Percentiles rank a stretch among this genome's conserved stretches.
Conservation (phyloP, 2,329 filamentous ascomycete genomes). For the Colletotrichum abscissum region DNA sequence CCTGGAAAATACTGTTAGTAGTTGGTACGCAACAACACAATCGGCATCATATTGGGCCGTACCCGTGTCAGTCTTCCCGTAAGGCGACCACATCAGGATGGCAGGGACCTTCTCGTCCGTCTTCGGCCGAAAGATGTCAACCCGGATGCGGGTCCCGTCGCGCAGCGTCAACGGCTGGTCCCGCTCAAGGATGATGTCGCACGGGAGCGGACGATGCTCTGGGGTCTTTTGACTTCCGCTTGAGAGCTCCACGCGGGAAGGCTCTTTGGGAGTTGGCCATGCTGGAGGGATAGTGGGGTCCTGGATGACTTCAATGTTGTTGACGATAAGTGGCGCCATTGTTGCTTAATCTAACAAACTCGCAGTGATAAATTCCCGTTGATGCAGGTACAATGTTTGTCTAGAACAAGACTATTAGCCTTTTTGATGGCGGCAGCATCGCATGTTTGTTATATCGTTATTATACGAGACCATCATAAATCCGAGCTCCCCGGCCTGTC, state of each 20-base stretch:
- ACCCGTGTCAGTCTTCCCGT: slow-evolving; percentile 7
- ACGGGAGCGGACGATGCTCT: not conserved
- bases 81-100: slow-evolving; percentile 20
- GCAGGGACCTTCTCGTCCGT: slow-evolving; percentile 15
- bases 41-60: not conserved
- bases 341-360: not conserved
- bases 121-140: slow-evolving; percentile 14
- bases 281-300: not conserved
- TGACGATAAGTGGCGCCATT: slow-evolving; percentile 20
- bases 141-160: slow-evolving; percentile 13
- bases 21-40: not conserved
- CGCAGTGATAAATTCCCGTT: not conserved
- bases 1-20: not conserved
- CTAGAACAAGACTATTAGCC: not conserved
- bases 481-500: not conserved
- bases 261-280: slow-evolving; percentile 9
- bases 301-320: slow-evolving; percentile 8
- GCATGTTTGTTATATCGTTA: not conserved
- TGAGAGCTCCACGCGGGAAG: slow-evolving; percentile 9
- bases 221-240: not conserved
- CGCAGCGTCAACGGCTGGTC: slow-evolving; percentile 7
- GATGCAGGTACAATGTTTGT: not conserved
- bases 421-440: not conserved
- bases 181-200: slow-evolving; percentile 13
- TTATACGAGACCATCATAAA: not conserved